Conservation (phyloP, 2,329 filamentous ascomycete genomes). For the Paecilomyces formosus region DNA sequence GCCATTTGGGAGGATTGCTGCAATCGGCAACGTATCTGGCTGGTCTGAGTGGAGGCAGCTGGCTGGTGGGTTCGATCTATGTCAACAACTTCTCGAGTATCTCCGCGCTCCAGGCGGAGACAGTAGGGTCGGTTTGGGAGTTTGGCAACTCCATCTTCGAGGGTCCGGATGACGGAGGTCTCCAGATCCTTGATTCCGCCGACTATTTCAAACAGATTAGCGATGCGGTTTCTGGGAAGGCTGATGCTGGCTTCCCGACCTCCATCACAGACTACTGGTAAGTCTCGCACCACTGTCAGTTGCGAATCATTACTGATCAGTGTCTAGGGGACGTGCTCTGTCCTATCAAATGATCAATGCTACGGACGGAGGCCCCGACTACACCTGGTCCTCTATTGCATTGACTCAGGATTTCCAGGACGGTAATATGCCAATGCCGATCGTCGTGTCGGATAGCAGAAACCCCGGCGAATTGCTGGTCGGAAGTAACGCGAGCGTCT, state of each 20-base stretch:
- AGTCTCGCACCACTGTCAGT: not conserved
- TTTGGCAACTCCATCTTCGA: slow-evolving; percentile 56
- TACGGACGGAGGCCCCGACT: slow-evolving; percentile 62
- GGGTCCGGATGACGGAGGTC: slow-evolving; percentile 42
- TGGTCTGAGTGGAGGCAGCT: slow-evolving; percentile 74
- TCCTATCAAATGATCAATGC: slow-evolving; percentile 78
- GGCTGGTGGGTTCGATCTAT: slow-evolving; percentile 76
- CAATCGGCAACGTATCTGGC: slow-evolving; percentile 75
- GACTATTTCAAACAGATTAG: slow-evolving; percentile 58
- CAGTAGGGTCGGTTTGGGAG: slow-evolving; percentile 49
- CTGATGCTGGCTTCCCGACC: slow-evolving; percentile 55
- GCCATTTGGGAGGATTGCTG: slow-evolving; percentile 71
- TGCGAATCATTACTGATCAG: not conserved
- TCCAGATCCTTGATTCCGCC: slow-evolving; percentile 40
- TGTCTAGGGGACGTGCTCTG: slow-evolving; percentile 61
- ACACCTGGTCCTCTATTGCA: slow-evolving; percentile 76
- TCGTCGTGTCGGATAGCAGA: slow-evolving; percentile 64
- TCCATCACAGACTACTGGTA: slow-evolving; percentile 82
- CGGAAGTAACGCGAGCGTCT: slow-evolving; percentile 65
- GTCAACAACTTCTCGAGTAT: slow-evolving; percentile 71
- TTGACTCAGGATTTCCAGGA: slow-evolving; percentile 54
- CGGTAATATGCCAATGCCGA: slow-evolving; percentile 62
- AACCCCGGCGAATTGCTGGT: slow-evolving; percentile 55
- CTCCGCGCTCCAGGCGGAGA: slow-evolving; percentile 43
- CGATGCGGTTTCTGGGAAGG: slow-evolving; percentile 54